These are phyloP conservation scores for Globisporangium solare DNA, from an alignment of 352 stramenopile genomes.

Conservation along the genomic window DNA sequence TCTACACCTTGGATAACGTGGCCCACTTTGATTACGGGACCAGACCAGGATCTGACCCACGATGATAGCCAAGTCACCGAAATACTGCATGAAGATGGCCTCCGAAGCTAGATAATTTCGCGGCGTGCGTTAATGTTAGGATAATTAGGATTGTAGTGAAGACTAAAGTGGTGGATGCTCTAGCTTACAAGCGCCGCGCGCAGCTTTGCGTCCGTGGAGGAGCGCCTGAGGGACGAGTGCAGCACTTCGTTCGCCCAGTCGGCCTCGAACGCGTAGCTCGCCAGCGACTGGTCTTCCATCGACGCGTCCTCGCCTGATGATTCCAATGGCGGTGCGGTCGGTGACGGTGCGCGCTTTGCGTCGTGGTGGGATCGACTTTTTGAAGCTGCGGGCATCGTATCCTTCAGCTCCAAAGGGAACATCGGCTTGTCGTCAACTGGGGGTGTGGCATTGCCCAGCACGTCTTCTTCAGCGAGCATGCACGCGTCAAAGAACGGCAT, in stretches of 20 bases:
- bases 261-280: conserved; percentile 70
- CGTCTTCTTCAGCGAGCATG: neutral
- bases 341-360: conserved; percentile 11
- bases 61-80: too few species aligned
- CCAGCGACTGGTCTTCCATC: conserved; percentile 42
- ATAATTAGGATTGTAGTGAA: neutral
- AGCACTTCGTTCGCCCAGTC: conserved; percentile 59
- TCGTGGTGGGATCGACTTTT: neutral
- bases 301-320: conserved; percentile 15
- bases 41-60: too few species aligned
- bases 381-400: conserved; percentile 5
- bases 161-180: neutral
- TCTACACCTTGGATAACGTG: too few species aligned
- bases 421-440: conserved; percentile 7
- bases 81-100: neutral
- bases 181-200: conserved; percentile 6
- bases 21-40: too few species aligned
- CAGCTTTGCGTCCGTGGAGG: conserved; percentile 1
- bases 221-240: conserved; percentile 1
- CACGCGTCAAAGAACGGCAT: neutral
- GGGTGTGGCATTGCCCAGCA: conserved; percentile 2
- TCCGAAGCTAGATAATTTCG: neutral
- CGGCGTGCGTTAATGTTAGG: too few species aligned
- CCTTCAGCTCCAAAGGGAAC: conserved; percentile 56
- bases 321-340: conserved; percentile 9